Conservation (phyloP, 1,139 yeast genomes). For the Saccharomycopsis hybrid region DNA sequence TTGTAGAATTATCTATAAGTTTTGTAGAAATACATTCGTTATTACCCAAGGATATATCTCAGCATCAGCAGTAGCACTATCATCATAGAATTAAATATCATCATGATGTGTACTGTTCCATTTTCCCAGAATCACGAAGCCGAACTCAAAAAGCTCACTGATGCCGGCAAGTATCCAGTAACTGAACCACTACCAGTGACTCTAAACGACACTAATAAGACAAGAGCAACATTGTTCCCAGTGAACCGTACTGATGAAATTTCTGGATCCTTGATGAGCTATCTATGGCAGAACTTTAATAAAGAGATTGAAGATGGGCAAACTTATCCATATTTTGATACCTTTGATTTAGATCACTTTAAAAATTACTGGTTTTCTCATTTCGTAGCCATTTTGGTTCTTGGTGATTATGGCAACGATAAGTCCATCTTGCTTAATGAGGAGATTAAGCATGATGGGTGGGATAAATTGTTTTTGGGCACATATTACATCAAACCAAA, state of each 20-base stretch:
- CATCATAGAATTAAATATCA: too few species aligned
- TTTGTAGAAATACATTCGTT: too few species aligned
- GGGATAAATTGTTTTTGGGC: constrained; percentile 49
- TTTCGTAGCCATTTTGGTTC: constrained; percentile 52
- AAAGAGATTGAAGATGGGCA: constrained; percentile 79
- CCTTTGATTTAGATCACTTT: constrained; percentile 59
- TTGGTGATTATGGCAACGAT: constrained; percentile 26
- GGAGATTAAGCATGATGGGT: constrained; percentile 25
- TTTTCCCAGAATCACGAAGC: constrained; percentile 21
- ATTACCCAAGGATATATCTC: too few species aligned
- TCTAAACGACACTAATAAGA: constrained; percentile 60
- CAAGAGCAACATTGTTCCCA: constrained; percentile 81
- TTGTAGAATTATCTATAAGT: too few species aligned
- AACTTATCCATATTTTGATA: constrained; percentile 70
- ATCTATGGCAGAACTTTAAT: constrained; percentile 71
- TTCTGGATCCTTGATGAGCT: constrained; percentile 67
- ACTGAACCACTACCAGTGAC: constrained; percentile 48
- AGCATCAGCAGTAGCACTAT: too few species aligned
- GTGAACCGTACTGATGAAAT: constrained; percentile 49
- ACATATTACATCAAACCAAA: constrained; percentile 74
- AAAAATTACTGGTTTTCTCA: constrained; percentile 79
- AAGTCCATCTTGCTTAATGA: constrained; percentile 13
- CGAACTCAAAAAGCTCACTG: constrained; percentile 8
- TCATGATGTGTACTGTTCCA: too few species aligned
- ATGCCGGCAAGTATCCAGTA: constrained; percentile 10